Evolutionary conservation across 2,329 filamentous ascomycete species (phyloP), one percentile per base, ranked within the genome.

Genomic region (Bipolaris cookei): DNA sequence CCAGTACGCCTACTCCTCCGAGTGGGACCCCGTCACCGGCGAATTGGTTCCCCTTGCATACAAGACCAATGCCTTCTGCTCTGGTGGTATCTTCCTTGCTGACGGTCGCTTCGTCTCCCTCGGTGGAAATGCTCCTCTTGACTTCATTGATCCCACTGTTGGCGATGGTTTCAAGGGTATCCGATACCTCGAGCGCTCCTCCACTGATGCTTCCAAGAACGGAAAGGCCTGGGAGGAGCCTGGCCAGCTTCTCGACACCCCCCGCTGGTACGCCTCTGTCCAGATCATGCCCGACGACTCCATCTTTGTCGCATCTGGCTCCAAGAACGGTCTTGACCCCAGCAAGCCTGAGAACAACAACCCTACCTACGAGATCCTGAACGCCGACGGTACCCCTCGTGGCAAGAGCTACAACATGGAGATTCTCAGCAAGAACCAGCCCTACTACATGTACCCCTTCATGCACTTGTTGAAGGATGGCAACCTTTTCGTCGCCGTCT

Each of bases 391-490:
- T 54, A 70, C 79, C 41, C 78, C 80, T 3, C 72, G 76, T 43
- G 83, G 83, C 45, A 68, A 73, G 16, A 85, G 78, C 65, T 78
- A 81, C 41, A 71, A 73, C 7, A 79, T 87, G 78, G 80, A 83
- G 4, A 83, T 87, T 35, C 75, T 88, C 21, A 77, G 75, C 52
- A 81, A 81, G 67, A 85, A 84, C 62, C 83, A 86, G 69, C 85
- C 85, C 13, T 87, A 87, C 74, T 87, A 85, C 73, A 86, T 86
- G 84, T 87, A 87, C 66, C 85, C 85, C 3, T 87, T 87, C 70
- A 73, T 88, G 28, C 84, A 87, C 65, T 76, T 87, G 1, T 77
- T 88, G 35, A 80, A 77, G 32, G 81, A 86, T 67, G 84, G 85
- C 10, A 81, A 75, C 35, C 70, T 87, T 4, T 87, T 86, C 66